Conservation (phyloP, 768 basidiomycete species). For the Podaxis pistillaris region DNA sequence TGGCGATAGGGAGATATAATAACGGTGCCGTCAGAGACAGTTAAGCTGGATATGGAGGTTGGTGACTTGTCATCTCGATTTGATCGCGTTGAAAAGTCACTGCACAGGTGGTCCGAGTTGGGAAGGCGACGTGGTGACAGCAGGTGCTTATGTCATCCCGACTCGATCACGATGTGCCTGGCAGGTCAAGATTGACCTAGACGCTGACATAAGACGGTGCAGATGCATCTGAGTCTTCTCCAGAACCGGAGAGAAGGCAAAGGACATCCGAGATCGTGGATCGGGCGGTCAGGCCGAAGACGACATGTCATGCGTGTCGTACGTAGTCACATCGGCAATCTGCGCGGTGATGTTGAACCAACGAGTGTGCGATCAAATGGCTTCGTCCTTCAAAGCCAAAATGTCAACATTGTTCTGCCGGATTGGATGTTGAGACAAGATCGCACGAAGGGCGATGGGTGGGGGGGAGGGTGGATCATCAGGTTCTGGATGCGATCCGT, state of each 20-base stretch:
- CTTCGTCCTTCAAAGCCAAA: constrained; percentile 5
- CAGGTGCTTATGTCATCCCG: constrained; percentile 7
- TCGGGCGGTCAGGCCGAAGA: constrained; percentile 26
- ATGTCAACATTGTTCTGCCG: constrained; percentile 9
- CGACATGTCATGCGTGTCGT: constrained; percentile 20
- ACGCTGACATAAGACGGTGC: constrained; percentile 9
- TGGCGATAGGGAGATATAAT: constrained; percentile 6
- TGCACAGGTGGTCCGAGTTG: constrained; percentile 7
- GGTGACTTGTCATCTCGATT: constrained; percentile 12
- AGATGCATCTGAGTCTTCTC: constrained; percentile 24
- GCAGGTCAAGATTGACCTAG: constrained; percentile 11
- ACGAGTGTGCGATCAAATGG: constrained; percentile 8
- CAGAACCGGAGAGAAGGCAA: constrained; percentile 29
- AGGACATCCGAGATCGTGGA: constrained; percentile 33
- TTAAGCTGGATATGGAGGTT: constrained; percentile 9
- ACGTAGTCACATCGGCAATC: constrained; percentile 25
- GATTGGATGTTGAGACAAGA: constrained; percentile 1
- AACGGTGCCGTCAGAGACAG: constrained; percentile 15
- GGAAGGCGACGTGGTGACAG: constrained; percentile 13
- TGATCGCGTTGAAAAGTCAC: constrained; percentile 4
- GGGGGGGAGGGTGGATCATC: background rate
- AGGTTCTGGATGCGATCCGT: constrained; percentile 13
- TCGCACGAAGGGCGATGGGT: background rate
- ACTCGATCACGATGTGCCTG: constrained; percentile 22
- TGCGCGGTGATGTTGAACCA: constrained; percentile 23